phyloP scores from a whole-genome alignment of 179 eudicot species.

The Spergularia azorica region DNA sequence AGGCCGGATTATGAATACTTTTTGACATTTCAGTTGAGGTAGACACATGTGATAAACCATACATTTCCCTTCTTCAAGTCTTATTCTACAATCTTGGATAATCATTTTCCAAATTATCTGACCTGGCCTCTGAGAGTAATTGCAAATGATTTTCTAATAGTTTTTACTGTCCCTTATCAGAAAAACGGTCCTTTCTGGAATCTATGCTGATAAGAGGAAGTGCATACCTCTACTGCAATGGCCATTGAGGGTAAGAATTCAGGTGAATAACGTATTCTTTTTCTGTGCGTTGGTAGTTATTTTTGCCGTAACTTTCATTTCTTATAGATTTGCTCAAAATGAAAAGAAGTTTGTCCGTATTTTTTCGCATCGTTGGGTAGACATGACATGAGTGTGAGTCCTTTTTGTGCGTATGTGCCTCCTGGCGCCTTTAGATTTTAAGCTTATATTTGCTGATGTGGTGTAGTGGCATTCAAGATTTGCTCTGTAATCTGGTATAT shows the following conservation, averaged over 20 bases:
- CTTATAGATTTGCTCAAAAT: too few species aligned
- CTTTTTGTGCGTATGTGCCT: not conserved
- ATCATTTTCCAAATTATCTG: too few species aligned
- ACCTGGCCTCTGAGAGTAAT: not conserved
- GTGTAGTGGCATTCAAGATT: conserved; percentile 1
- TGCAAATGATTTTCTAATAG: not conserved
- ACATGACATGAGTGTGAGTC: conserved; percentile 5
- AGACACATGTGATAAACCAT: too few species aligned
- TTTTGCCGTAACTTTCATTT: too few species aligned
- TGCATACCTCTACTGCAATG: not conserved
- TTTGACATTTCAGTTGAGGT: too few species aligned
- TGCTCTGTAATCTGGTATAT: not conserved
- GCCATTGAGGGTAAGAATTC: not conserved
- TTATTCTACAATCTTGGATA: not conserved
- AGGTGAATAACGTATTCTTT: too few species aligned
- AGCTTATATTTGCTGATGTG: not conserved
- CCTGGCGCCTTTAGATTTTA: not conserved
- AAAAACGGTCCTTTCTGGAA: not conserved
- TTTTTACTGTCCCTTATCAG: not conserved
- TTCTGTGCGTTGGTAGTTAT: too few species aligned
- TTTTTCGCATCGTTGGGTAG: not conserved
- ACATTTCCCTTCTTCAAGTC: not conserved
- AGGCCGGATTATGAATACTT: too few species aligned
- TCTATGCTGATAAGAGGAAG: not conserved
- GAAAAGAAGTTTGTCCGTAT: not conserved